Base-by-base conservation (phyloP, 495 filamentous ascomycete species). In the Cetradonia linearis region DNA sequence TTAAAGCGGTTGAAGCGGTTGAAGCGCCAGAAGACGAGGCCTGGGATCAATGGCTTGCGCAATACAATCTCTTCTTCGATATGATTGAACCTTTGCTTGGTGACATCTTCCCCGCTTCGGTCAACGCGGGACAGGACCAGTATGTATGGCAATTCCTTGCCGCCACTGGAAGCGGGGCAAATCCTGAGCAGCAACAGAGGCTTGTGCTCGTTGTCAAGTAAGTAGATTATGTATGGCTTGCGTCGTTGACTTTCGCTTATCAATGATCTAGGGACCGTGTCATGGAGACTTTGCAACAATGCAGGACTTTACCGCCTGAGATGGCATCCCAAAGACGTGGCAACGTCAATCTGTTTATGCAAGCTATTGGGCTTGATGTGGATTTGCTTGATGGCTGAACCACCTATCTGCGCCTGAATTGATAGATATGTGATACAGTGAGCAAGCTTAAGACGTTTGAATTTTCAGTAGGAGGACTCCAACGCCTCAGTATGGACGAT, bases 111-210 rank as follows among this genome's bases (percentile, higher is more conserved):
- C 89, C 91, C 1, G 84, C 85, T 20, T 83, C 85, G 6, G 88
- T 92, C 63, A 88, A 83, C 63, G 78, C 88, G 20, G 85, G 85
- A 52, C 87, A 93, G 60, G 93, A 98, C 68, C 83, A 93, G 65
- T 94, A 96, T 67, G 91, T 96, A 18, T 98, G 93, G 93, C 91
- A 96, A 71, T 96, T 97, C 72, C 78, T 98, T 62, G 93, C 93
- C 20, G 90, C 91, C 10, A 85, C 94, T 62, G 93, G 93, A 47
- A 90, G 95, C 63, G 91, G 89, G 37, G 91, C 93, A 38, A 90
- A 81, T 70, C 89, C 88, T 9, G 87, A 92, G 59, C 93, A 97
- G 72, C 94, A 98, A 72, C 90, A 95, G 72, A 79, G 89, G 49
- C 76, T 98, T 50, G 93, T 98, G 3, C 81, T 95, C 69, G 91